phyloP scores from a whole-genome alignment of 2,329 filamentous ascomycete genomes.

The Epichloe brachyelytri region DNA sequence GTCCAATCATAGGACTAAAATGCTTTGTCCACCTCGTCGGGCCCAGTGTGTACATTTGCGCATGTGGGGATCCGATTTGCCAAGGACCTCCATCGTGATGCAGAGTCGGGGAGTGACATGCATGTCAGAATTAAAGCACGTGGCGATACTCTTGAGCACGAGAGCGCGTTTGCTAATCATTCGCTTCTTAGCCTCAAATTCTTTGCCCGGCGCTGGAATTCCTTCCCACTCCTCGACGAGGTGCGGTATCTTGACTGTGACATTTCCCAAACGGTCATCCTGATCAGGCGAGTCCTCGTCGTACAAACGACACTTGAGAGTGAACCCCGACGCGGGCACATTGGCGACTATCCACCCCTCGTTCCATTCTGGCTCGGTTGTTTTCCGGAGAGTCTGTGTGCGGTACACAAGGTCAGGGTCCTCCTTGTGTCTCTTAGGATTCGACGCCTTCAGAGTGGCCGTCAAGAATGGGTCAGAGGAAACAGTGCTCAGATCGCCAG shows the following conservation, averaged over 20 bases:
- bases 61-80: constrained; percentile 58
- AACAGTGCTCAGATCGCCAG: constrained; percentile 63
- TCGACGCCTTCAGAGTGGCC: constrained; percentile 58
- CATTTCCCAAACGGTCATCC: constrained; percentile 80
- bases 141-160: constrained; percentile 54
- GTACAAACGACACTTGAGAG: constrained; percentile 73
- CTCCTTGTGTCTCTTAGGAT: constrained; percentile 72
- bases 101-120: constrained; percentile 59
- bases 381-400: constrained; percentile 61
- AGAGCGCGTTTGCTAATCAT: constrained; percentile 82
- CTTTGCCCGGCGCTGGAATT: constrained; percentile 42
- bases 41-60: constrained; percentile 64
- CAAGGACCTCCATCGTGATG: constrained; percentile 67
- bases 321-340: constrained; percentile 67
- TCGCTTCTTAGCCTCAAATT: constrained; percentile 67
- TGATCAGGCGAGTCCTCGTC: constrained; percentile 82
- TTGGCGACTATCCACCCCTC: constrained; percentile 82
- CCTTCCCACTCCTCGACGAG: constrained; percentile 57
- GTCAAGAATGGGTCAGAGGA: constrained; percentile 75
- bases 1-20: constrained; percentile 78
- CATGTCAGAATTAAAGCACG: constrained; percentile 44
- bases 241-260: constrained; percentile 51
- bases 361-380: constrained; percentile 68
- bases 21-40: constrained; percentile 69
- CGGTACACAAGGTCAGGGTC: constrained; percentile 64